These are phyloP conservation scores for Boletus vinaceobasis DNA, from an alignment of 768 basidiomycete genomes.

Conservation along the genomic window DNA sequence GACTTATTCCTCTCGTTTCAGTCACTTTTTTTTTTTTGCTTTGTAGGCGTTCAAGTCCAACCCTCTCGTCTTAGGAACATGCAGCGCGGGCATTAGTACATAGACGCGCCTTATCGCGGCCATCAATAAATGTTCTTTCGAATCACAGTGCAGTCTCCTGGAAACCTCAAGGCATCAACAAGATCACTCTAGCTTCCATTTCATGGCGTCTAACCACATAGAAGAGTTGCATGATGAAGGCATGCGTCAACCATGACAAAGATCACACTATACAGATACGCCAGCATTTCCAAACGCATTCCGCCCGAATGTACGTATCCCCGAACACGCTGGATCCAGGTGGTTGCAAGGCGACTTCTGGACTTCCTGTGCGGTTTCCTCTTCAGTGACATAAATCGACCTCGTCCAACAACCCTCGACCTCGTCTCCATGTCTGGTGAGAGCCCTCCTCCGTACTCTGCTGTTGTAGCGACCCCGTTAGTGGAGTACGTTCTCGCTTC, in stretches of 20 bases:
- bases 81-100: background rate
- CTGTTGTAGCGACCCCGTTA: background rate
- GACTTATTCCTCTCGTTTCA: background rate
- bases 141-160: background rate
- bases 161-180: conserved; percentile 5
- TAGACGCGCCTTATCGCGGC: background rate
- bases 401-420: background rate
- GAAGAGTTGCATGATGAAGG: background rate
- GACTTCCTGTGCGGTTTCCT: background rate
- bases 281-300: background rate
- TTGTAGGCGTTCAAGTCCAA: background rate
- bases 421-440: conserved; percentile 4
- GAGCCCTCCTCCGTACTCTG: conserved; percentile 20
- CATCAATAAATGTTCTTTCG: background rate
- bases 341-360: background rate
- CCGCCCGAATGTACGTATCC: background rate
- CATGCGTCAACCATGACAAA: background rate
- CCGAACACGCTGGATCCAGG: background rate
- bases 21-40: background rate
- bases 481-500: background rate
- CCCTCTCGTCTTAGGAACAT: background rate
- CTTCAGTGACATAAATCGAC: background rate
- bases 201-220: background rate
- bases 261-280: conserved; percentile 6
- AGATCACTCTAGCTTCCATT: background rate